Percentiles rank a stretch among this genome's conserved stretches.
phyloP scores from a whole-genome alignment of 1,284 basidiomycete species.

The Trichosporon faecale region DNA sequence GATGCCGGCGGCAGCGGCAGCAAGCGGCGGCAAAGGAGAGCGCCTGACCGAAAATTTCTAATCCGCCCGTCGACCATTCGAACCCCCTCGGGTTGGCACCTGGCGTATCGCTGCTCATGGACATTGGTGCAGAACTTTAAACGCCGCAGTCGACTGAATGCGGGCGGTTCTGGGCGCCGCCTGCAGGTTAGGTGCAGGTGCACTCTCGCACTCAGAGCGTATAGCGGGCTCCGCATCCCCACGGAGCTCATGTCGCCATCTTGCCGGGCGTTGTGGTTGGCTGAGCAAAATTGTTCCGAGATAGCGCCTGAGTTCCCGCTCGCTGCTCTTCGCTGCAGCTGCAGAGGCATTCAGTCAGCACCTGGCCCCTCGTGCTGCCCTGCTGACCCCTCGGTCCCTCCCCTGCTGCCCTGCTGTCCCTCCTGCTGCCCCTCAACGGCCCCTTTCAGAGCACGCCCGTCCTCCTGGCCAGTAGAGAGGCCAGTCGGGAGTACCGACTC shows the following conservation, averaged over 20 bases:
- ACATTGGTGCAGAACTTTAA: neutral
- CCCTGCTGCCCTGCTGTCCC: neutral
- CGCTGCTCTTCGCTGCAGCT: neutral
- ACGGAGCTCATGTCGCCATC: constrained; percentile 2
- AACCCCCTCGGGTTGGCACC: neutral
- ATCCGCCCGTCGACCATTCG: neutral
- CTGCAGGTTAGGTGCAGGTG: too few species aligned
- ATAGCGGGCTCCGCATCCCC: neutral
- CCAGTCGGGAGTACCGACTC: neutral
- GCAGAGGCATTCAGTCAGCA: too few species aligned
- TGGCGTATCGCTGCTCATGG: too few species aligned
- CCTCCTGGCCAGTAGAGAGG: neutral
- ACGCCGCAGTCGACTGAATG: neutral
- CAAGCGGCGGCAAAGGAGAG: neutral
- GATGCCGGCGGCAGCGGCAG: neutral
- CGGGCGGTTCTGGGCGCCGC: too few species aligned
- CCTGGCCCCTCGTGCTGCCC: too few species aligned
- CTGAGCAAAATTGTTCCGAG: neutral
- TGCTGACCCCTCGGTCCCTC: too few species aligned
- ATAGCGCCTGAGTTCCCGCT: neutral
- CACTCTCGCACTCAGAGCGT: neutral
- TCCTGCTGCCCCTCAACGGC: too few species aligned
- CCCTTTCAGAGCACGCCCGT: too few species aligned
- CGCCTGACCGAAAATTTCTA: neutral
- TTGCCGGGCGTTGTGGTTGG: neutral